Evolutionary conservation across 23 red algal species (phyloP).

Genomic region (Agarophyton chilense): DNA sequence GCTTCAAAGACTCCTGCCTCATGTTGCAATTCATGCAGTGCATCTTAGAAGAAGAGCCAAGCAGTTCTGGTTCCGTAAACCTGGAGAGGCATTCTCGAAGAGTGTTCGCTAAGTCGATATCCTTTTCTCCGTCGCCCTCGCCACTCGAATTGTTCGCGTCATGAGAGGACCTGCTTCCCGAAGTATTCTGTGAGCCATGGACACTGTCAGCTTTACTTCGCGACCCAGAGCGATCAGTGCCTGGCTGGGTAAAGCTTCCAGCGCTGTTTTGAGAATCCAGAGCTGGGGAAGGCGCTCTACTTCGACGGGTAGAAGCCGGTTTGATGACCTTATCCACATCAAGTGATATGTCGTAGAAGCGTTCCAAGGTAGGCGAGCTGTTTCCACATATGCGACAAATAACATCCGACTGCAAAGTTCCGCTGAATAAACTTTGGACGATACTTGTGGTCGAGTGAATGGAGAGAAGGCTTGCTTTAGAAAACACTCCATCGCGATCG

Average conservation of each 20-base stretch:
- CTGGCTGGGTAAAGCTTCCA: not conserved
- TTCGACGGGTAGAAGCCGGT: slow-evolving; percentile 53
- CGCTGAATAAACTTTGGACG: slow-evolving; percentile 79
- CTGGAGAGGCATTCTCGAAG: slow-evolving; percentile 75
- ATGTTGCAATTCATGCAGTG: slow-evolving; percentile 62
- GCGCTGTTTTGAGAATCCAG: slow-evolving; percentile 18
- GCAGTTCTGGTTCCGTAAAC: slow-evolving; percentile 81
- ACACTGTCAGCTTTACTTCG: slow-evolving; percentile 32
- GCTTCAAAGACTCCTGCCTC: slow-evolving; percentile 73
- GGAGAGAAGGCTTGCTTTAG: slow-evolving; percentile 14
- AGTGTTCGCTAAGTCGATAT: slow-evolving; percentile 47
- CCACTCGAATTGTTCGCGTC: slow-evolving; percentile 29
- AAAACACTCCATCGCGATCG: slow-evolving; percentile 16
- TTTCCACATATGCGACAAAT: slow-evolving; percentile 77
- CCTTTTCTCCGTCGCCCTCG: slow-evolving; percentile 25
- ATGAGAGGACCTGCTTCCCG: not conserved
- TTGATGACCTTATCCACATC: slow-evolving; percentile 81
- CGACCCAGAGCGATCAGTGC: slow-evolving; percentile 2
- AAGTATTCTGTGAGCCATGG: not conserved
- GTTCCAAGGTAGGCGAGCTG: slow-evolving; percentile 77
- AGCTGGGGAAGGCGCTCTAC: slow-evolving; percentile 36
- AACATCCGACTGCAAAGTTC: slow-evolving; percentile 84
- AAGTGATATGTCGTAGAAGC: slow-evolving; percentile 89
- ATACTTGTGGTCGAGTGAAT: slow-evolving; percentile 39
- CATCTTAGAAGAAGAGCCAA: slow-evolving; percentile 62